Base-by-base conservation (phyloP, 148 eudicot genomes). In the Silene uniflora region DNA sequence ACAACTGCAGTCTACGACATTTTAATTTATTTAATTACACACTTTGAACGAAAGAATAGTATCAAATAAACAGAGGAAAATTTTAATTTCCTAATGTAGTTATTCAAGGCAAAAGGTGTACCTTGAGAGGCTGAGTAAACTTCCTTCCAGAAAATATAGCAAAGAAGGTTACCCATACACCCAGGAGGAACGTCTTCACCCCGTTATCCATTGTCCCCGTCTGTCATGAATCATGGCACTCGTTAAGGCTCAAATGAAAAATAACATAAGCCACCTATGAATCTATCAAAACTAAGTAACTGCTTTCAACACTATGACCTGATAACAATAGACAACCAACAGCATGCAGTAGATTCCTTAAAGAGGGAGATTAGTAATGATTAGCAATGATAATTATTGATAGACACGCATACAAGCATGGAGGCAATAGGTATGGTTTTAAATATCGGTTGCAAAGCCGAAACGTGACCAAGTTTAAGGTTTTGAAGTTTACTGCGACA, bases 91-190 rank as follows among this genome's bases (percentile, higher is more conserved):
- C 63, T n/a, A 2, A 8, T 35, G 42, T 35, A 35, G 42, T 19
- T 19, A 23, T 22, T 71, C 18, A 24, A 24, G 44, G 47, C 6
- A 60, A 60, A 35, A 77, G 18, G n/a, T 18, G 32, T 83, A 93
- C 98, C 98, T 91, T 94, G 5, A 94, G 74, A 39, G 97, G 93
- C 81, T 93, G 98, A 71, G 90, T 87, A 86, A 93, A 93, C 73
- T 93, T 93, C 77, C 98, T 89, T 49, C 88, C 95, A 8, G 97
- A 93, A 85, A 94, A 91, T 47, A 91, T 78, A 32, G 84, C 78
- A 76, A 94, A 91, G 71, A 91, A 89, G 29, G 87, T 88, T 92
- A 88, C 89, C 97, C 98, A 94, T 62, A 90, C 54, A 32, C 89
- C 97, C 67, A 94, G 76, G 62, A 94, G 81, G 83, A 75, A 80